phyloP scores from a whole-genome alignment of 768 basidiomycete species.

The Lepiota venenata region DNA sequence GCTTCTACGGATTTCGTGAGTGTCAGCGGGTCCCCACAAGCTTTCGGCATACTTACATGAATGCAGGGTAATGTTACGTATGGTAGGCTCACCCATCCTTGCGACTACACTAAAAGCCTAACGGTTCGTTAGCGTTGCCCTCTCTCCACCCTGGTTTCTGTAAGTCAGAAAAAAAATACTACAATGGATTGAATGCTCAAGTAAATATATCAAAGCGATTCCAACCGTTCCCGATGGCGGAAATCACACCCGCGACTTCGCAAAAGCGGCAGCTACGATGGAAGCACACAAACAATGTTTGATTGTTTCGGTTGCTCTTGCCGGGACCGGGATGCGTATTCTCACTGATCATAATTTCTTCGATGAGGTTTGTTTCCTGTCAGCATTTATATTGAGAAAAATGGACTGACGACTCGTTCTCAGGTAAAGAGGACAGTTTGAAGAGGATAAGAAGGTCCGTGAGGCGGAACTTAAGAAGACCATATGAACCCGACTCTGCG shows the following conservation, averaged over 20 bases:
- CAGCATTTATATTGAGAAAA: not conserved
- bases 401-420: not conserved
- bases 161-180: constrained; percentile 21
- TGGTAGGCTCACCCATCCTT: constrained; percentile 37
- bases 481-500: not conserved
- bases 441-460: constrained; percentile 33
- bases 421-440: constrained; percentile 49
- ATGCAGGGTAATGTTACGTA: constrained; percentile 75
- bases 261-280: constrained; percentile 55
- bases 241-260: constrained; percentile 73
- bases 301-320: constrained; percentile 67
- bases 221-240: constrained; percentile 70
- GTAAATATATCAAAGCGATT: constrained; percentile 47
- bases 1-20: constrained; percentile 86
- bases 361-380: constrained; percentile 37
- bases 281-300: constrained; percentile 66
- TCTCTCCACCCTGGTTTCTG: constrained; percentile 74
- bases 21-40: constrained; percentile 1
- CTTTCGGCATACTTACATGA: not conserved
- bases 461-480: not conserved
- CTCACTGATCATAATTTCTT: constrained; percentile 68
- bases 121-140: constrained; percentile 43
- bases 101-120: too few species aligned
- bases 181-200: not conserved
- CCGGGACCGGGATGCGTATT: constrained; percentile 64